phyloP scores from a whole-genome alignment of 352 stramenopile genomes.

The Phytophthora sp. region DNA sequence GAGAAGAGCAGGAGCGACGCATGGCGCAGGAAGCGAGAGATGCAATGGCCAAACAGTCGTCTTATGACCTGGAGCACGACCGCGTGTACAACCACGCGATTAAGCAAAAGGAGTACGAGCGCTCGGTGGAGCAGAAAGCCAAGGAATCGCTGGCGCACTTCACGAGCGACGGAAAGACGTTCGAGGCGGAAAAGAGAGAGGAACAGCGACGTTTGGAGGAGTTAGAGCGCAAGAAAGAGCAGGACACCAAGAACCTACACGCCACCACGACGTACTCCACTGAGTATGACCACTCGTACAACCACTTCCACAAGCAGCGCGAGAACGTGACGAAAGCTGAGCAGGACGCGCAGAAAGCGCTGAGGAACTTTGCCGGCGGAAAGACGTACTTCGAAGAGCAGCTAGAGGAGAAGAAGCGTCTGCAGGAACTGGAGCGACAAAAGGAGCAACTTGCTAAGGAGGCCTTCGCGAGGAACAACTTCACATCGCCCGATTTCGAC shows the following conservation, averaged over 20 bases:
- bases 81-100: constrained; percentile 43
- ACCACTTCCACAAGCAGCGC: constrained; percentile 53
- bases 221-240: constrained; percentile 25
- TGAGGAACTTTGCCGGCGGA: constrained; percentile 43
- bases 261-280: constrained; percentile 44
- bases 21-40: constrained; percentile 38
- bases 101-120: constrained; percentile 43
- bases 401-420: constrained; percentile 61
- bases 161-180: constrained; percentile 46
- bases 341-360: constrained; percentile 42
- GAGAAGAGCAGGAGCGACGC: constrained; percentile 46
- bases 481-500: constrained; percentile 55
- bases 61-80: constrained; percentile 44
- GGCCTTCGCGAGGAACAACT: constrained; percentile 54
- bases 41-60: constrained; percentile 42
- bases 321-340: constrained; percentile 47
- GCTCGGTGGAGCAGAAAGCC: constrained; percentile 25
- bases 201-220: constrained; percentile 40
- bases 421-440: constrained; percentile 54
- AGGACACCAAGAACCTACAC: constrained; percentile 45
- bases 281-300: constrained; percentile 60
- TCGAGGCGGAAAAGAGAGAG: constrained; percentile 49
- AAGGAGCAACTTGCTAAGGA: constrained; percentile 46
- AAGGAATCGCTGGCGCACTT: constrained; percentile 41
- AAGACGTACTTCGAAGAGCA: constrained; percentile 73